Evolutionary conservation across 768 basidiomycete species (phyloP).

Genomic region (Lactarius hatsudake): DNA sequence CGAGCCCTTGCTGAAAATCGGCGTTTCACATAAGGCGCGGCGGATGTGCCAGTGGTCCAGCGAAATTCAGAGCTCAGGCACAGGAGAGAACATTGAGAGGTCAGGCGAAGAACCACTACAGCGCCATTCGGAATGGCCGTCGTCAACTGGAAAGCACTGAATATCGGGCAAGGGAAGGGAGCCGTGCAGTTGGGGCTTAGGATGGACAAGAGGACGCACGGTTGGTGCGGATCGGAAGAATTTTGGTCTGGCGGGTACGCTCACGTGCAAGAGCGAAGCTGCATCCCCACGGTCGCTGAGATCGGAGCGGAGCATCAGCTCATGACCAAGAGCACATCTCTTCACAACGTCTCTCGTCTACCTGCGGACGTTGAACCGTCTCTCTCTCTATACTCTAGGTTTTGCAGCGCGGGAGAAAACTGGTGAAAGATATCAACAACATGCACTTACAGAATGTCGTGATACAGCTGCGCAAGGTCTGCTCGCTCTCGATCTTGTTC

Average conservation of each 20-base stretch:
- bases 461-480: slow-evolving; percentile 97
- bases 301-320: slow-evolving; percentile 56
- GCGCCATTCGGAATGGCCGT: too few species aligned
- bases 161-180: too few species aligned
- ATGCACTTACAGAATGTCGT: slow-evolving; percentile 88
- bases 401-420: slow-evolving; percentile 26
- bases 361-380: background rate
- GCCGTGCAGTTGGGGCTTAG: too few species aligned
- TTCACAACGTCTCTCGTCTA: background rate
- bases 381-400: too few species aligned
- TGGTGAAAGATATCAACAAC: slow-evolving; percentile 72
- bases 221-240: slow-evolving; percentile 33
- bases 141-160: too few species aligned
- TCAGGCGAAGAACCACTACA: too few species aligned
- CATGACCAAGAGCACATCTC: slow-evolving; percentile 36
- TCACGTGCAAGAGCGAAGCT: slow-evolving; percentile 5
- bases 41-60: too few species aligned
- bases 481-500: slow-evolving; percentile 90
- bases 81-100: too few species aligned
- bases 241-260: slow-evolving; percentile 36
- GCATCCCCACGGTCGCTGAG: slow-evolving; percentile 45
- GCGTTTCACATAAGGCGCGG: too few species aligned
- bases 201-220: too few species aligned
- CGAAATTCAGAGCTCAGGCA: too few species aligned
- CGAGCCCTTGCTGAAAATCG: too few species aligned